These are phyloP conservation scores for Bipolaris cookei DNA, from an alignment of 2,329 filamentous ascomycete species.

Conservation along the genomic window DNA sequence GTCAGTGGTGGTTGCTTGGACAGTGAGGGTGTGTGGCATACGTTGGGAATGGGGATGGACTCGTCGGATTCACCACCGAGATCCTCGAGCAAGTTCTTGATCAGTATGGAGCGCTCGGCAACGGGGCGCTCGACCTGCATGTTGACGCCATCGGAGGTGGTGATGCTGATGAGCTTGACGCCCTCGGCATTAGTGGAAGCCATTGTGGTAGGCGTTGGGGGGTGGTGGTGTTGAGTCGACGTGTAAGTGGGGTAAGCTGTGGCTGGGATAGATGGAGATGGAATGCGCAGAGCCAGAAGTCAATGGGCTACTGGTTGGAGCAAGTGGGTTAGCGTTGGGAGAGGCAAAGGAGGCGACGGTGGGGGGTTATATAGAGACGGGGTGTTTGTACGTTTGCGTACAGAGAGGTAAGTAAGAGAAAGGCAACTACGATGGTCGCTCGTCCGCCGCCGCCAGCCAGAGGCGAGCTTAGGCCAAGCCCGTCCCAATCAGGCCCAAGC, in stretches of 20 bases:
- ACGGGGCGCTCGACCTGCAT: conserved; percentile 70
- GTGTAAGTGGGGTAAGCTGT: conserved; percentile 30
- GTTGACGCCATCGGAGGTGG: conserved; percentile 55
- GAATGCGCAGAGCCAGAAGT: neutral
- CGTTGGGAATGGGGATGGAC: conserved; percentile 86
- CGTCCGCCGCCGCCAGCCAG: conserved; percentile 12
- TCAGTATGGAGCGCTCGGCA: conserved; percentile 88
- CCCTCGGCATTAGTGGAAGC: conserved; percentile 30
- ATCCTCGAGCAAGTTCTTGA: conserved; percentile 99
- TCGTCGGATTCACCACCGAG: conserved; percentile 70
- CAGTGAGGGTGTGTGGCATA: conserved; percentile 34
- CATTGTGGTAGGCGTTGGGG: conserved; percentile 20
- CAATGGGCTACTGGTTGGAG: neutral
- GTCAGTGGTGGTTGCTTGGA: conserved; percentile 32
- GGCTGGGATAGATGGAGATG: conserved; percentile 5
- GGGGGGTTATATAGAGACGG: conserved; percentile 22
- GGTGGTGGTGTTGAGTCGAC: conserved; percentile 6
- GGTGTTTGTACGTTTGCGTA: conserved; percentile 16
- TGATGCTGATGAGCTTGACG: conserved; percentile 49
- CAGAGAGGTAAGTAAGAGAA: conserved; percentile 17
- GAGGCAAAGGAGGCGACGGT: conserved; percentile 8
- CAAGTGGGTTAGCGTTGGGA: conserved; percentile 7
- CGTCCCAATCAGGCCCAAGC: conserved; percentile 17
- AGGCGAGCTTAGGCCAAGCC: conserved; percentile 29
- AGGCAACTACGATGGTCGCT: conserved; percentile 19